Base-by-base conservation (phyloP, 31 red algal genomes). In the Porphyra umbilicalis region DNA sequence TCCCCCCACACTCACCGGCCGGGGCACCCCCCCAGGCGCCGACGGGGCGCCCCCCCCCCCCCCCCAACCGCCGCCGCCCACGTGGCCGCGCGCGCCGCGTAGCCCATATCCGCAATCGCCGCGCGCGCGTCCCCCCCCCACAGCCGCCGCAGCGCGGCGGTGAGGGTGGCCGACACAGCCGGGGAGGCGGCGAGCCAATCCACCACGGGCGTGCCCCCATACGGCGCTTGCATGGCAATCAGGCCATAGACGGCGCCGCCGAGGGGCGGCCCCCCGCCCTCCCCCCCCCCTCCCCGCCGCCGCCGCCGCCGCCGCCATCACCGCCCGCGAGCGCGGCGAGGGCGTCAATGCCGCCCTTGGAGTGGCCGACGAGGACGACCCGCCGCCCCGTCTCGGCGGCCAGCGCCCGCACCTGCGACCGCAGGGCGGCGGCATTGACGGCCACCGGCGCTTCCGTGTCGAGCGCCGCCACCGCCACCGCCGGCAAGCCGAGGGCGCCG, bases 211-310 rank as follows among this genome's bases (percentile, higher is more conserved):
- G 90, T 93, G 37, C 90, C 90, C 32, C 85, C 85, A 46, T 88
- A 93, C 6, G 90, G 90, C 35, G 90, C 90, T 79, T 93, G 90
- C 81, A 93, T 88, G 29, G 90, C 79, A 16, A 93, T 80, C 13
- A 93, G 82, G 39, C 90, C 90, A 82, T 78, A 80, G 14, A 85
- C 79, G 34, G 46, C 77, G 32, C 88, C 90, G 57, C 83, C 85
- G 79, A 84, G 85, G 2, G 57, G 57, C 57, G 57, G 57, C 57
- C 44, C 44, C 3, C 13, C 8, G 44, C 44, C 13, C 38, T 39
- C 7, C 38, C 38, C 7, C 38, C 38, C 38, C 38, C 38, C 7
- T 9, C 38, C 38, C 38, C 38, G 7, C 38, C 38, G 38, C 38
- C 38, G 38, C 9, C 38, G 38, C 7, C 38, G 9, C 9, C 38